Conservation (phyloP, 2,329 filamentous ascomycete species). For the Sphaerulina vaccinii region DNA sequence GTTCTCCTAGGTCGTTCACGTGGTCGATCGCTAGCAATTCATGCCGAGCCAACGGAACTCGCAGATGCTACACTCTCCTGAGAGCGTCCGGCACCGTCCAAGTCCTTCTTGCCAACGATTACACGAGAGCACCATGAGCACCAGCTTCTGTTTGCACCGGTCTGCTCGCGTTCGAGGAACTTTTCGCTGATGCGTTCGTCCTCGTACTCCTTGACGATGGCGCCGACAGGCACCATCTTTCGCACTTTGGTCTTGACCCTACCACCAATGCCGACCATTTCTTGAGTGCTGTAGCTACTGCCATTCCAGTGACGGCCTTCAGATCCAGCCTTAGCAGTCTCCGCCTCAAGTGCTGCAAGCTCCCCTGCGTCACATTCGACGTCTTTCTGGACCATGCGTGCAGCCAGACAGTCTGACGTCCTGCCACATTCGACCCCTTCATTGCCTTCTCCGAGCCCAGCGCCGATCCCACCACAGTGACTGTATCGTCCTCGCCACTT, state of each 20-base stretch:
- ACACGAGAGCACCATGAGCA: constrained; percentile 83
- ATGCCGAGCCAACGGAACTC: constrained; percentile 15
- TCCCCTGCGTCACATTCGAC: constrained; percentile 83
- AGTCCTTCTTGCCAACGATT: constrained; percentile 33
- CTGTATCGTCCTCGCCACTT: constrained; percentile 82
- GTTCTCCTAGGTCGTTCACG: neutral
- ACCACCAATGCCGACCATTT: constrained; percentile 88
- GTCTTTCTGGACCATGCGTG: constrained; percentile 75
- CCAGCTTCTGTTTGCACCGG: constrained; percentile 72
- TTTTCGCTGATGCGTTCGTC: constrained; percentile 68
- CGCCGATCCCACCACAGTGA: constrained; percentile 77
- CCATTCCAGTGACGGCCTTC: constrained; percentile 47
- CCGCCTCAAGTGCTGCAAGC: constrained; percentile 51
- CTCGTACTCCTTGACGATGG: constrained; percentile 80
- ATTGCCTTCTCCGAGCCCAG: constrained; percentile 83
- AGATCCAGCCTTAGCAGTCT: constrained; percentile 31
- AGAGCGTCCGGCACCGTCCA: constrained; percentile 23
- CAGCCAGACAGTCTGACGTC: constrained; percentile 72
- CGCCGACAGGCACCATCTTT: constrained; percentile 75
- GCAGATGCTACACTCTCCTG: constrained; percentile 32
- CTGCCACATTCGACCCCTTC: constrained; percentile 86
- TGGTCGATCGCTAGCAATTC: neutral
- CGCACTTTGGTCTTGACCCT: constrained; percentile 86
- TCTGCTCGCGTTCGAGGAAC: constrained; percentile 69
- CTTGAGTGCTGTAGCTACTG: constrained; percentile 78